Conservation (phyloP, 257 asterid species). For the Nicotiana undulata region DNA sequence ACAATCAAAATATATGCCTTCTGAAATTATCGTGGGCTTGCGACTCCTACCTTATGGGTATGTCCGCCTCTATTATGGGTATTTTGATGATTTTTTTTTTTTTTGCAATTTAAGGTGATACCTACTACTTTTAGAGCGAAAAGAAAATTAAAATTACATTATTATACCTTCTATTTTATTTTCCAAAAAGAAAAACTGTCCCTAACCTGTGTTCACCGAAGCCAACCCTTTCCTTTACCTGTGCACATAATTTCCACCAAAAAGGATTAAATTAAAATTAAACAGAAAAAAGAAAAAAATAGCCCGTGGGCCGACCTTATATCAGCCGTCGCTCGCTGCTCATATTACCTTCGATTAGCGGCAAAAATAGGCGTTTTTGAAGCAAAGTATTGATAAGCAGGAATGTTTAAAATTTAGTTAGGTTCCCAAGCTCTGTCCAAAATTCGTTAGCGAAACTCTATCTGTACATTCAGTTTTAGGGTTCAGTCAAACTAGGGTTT, state of each 20-base stretch:
- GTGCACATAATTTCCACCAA: neutral
- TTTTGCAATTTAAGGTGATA: too few relatives aligned
- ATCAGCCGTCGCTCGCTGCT: neutral
- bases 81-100: too few relatives aligned
- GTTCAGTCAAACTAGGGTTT: slow-evolving; percentile 16
- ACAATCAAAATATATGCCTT: too few relatives aligned
- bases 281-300: neutral
- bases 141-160: too few relatives aligned
- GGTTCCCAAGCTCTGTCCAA: neutral
- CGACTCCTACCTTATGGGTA: too few relatives aligned
- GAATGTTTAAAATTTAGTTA: neutral
- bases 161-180: too few relatives aligned
- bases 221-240: too few relatives aligned
- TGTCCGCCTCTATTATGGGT: too few relatives aligned
- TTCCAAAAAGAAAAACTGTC: too few relatives aligned
- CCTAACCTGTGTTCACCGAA: too few relatives aligned
- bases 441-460: neutral
- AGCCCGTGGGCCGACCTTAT: neutral
- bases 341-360: neutral
- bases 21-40: too few relatives aligned
- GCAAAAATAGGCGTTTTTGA: neutral
- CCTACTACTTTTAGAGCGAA: too few relatives aligned
- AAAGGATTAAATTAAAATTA: neutral
- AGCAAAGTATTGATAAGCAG: neutral
- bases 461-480: neutral